A percentile compares a stretch with the other conserved stretches of the same genome.
phyloP scores from a whole-genome alignment of 768 basidiomycete species.

The Leccinum rimulosum region DNA sequence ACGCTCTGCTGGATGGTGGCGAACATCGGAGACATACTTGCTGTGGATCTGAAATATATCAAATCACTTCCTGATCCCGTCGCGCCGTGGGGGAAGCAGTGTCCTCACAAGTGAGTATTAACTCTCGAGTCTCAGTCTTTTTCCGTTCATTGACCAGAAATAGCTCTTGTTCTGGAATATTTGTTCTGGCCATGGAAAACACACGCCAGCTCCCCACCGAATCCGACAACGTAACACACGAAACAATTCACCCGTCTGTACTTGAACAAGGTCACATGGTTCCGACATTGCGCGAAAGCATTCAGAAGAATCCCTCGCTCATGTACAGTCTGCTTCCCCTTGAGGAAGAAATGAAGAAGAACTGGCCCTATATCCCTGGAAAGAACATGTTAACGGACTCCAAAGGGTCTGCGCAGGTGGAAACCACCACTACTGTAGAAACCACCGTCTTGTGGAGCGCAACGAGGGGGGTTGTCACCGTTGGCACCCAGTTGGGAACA shows the following conservation, averaged over 20 bases:
- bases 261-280: slow-evolving; percentile 40
- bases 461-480: slow-evolving; percentile 16
- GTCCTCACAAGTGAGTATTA: slow-evolving; percentile 57
- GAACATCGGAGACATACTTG: slow-evolving; percentile 53
- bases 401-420: slow-evolving; percentile 6
- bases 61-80: slow-evolving; percentile 48
- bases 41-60: slow-evolving; percentile 55
- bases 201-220: slow-evolving; percentile 48
- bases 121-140: neutral
- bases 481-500: slow-evolving; percentile 16
- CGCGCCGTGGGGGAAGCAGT: slow-evolving; percentile 58
- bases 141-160: slow-evolving; percentile 1
- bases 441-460: slow-evolving; percentile 15
- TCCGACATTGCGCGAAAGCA: slow-evolving; percentile 32
- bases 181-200: slow-evolving; percentile 41
- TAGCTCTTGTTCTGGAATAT: slow-evolving; percentile 57
- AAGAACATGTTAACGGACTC: slow-evolving; percentile 14
- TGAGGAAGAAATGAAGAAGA: slow-evolving; percentile 48
- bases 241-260: slow-evolving; percentile 62
- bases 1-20: slow-evolving; percentile 65
- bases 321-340: slow-evolving; percentile 45
- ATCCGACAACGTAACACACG: slow-evolving; percentile 48
- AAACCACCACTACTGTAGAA: neutral
- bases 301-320: slow-evolving; percentile 45
- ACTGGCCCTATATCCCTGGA: slow-evolving; percentile 45